Conservation (phyloP, 257 asterid genomes). For the Galeopsis tetrahit region DNA sequence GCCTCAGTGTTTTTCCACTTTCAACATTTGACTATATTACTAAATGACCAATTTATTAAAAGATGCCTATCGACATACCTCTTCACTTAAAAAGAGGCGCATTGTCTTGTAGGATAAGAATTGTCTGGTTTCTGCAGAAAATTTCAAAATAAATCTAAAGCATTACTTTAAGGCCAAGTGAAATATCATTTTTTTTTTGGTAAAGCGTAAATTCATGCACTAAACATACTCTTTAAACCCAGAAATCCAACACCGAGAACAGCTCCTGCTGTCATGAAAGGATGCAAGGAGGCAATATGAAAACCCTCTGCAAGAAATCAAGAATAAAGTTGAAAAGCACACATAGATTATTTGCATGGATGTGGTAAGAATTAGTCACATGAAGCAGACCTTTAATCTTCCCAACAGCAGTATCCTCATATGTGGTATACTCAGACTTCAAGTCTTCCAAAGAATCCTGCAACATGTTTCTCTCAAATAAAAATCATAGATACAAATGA, state of each 20-base stretch:
- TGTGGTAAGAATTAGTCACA: constrained; percentile 27
- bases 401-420: constrained; percentile 73
- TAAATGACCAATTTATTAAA: not conserved
- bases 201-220: constrained; percentile 12
- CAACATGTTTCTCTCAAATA: constrained; percentile 39
- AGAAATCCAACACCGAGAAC: constrained; percentile 68
- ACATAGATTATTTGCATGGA: constrained; percentile 27
- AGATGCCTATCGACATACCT: constrained; percentile 50
- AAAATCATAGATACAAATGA: constrained; percentile 27
- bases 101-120: constrained; percentile 68
- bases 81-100: constrained; percentile 69
- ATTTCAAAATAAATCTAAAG: constrained; percentile 34
- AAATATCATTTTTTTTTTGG: constrained; percentile 27
- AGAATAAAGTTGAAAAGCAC: not conserved
- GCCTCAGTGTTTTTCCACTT: not conserved
- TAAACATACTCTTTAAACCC: constrained; percentile 72
- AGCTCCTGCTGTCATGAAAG: constrained; percentile 67
- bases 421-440: constrained; percentile 67
- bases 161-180: constrained; percentile 25
- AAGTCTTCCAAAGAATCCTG: constrained; percentile 83
- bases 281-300: constrained; percentile 68
- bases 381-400: constrained; percentile 70
- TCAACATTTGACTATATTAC: constrained; percentile 12
- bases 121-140: constrained; percentile 71
- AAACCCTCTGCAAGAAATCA: constrained; percentile 65